Conservation (phyloP, 2,329 filamentous ascomycete species). For the Aspergillus costaricaensis region DNA sequence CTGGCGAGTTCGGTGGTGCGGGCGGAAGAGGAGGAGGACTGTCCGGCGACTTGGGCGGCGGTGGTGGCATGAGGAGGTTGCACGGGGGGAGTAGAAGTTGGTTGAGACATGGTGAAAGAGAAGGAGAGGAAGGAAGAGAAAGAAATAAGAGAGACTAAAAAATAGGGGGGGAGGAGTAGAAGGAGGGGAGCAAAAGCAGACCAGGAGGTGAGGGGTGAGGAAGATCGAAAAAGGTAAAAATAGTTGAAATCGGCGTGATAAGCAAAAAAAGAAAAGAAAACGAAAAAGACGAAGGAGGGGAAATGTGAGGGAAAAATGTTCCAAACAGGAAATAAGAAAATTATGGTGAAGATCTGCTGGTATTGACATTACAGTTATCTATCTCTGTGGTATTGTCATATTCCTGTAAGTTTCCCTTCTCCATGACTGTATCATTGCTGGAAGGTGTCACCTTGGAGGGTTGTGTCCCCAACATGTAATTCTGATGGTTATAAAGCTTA, state of each 20-base stretch:
- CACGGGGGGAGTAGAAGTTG: slow-evolving; percentile 27
- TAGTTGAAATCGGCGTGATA: slow-evolving; percentile 19
- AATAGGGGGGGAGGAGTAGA: slow-evolving; percentile 11
- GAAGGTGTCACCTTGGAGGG: no score
- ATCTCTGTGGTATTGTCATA: neutral
- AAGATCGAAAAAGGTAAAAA: slow-evolving; percentile 22
- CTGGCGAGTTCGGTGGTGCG: slow-evolving; percentile 57
- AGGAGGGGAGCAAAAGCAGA: slow-evolving; percentile 17
- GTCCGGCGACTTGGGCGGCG: slow-evolving; percentile 45
- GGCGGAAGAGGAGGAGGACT: slow-evolving; percentile 50
- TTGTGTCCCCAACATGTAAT: no score
- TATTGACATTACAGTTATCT: neutral
- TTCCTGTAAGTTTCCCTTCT: neutral
- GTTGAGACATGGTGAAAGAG: slow-evolving; percentile 43
- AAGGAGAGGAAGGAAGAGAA: slow-evolving; percentile 17
- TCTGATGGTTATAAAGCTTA: no score
- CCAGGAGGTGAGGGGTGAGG: slow-evolving; percentile 20
- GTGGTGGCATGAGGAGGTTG: slow-evolving; percentile 42
- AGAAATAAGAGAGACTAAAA: slow-evolving; percentile 18
- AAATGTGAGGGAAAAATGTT: slow-evolving; percentile 13
- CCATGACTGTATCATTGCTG: neutral
- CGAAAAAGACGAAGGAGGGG: slow-evolving; percentile 4
- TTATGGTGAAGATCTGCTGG: slow-evolving; percentile 10
- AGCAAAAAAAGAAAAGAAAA: slow-evolving; percentile 8
- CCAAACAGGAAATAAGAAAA: slow-evolving; percentile 9